phyloP scores from a whole-genome alignment of 2,329 filamentous ascomycete genomes.

The Beauveria sp. region DNA sequence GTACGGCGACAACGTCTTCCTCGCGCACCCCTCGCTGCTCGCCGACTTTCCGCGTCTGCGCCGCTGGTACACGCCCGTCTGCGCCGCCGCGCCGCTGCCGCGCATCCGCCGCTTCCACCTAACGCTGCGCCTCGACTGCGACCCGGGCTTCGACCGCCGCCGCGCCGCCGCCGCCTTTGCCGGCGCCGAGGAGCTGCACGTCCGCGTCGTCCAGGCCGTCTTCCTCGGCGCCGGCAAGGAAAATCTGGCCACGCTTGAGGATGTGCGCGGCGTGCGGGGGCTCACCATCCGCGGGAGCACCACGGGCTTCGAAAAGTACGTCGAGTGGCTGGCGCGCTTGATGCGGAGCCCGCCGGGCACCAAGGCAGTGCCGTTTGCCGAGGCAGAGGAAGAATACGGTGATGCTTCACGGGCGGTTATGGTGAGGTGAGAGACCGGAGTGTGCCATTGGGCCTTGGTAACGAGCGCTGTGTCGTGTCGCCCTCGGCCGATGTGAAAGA shows the following conservation, averaged over 20 bases:
- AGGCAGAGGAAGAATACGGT: not conserved
- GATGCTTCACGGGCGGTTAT: not conserved
- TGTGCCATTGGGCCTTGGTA: not conserved
- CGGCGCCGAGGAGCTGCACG: slow-evolving; percentile 30
- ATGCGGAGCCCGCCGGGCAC: slow-evolving; percentile 26
- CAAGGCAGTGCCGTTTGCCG: slow-evolving; percentile 17
- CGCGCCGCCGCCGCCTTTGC: slow-evolving; percentile 27
- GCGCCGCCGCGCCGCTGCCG: slow-evolving; percentile 20
- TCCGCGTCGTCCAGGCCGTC: slow-evolving; percentile 31
- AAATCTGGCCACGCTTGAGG: slow-evolving; percentile 34
- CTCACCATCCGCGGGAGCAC: slow-evolving; percentile 30
- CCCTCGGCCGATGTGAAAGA: too few species aligned
- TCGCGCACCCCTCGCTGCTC: slow-evolving; percentile 33
- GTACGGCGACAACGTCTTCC: slow-evolving; percentile 36
- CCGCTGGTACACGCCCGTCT: slow-evolving; percentile 24
- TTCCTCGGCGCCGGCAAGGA: slow-evolving; percentile 31
- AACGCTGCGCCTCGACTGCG: slow-evolving; percentile 33
- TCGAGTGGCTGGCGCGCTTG: slow-evolving; percentile 29
- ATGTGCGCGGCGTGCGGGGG: slow-evolving; percentile 31
- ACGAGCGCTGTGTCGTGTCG: too few species aligned
- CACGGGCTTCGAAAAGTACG: slow-evolving; percentile 35
- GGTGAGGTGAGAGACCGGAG: not conserved
- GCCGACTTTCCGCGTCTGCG: slow-evolving; percentile 33
- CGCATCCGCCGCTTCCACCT: slow-evolving; percentile 33
- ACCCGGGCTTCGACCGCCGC: slow-evolving; percentile 24